Percentiles rank a stretch among this genome's conserved stretches.
phyloP scores from a whole-genome alignment of 306 rosid genomes.

The Prunus fruticosa region DNA sequence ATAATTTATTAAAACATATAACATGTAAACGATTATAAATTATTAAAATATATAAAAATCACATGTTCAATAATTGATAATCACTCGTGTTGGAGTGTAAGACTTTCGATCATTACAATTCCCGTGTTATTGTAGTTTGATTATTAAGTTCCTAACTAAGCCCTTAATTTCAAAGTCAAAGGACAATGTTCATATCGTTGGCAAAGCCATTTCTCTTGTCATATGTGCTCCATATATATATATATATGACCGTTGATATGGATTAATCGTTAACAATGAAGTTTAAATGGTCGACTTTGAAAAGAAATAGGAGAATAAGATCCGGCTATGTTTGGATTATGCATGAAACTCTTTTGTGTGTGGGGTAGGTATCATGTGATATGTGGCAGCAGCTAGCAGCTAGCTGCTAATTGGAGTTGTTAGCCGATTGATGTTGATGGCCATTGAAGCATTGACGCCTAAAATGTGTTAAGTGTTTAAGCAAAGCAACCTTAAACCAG shows the following conservation, averaged over 20 bases:
- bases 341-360: background rate
- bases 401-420: background rate
- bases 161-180: background rate
- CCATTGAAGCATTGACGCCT: slow-evolving; percentile 4
- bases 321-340: background rate
- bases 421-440: slow-evolving; percentile 3
- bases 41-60: background rate
- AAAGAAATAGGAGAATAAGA: background rate
- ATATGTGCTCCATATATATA: too few species aligned
- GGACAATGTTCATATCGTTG: background rate
- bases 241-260: background rate
- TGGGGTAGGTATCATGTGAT: background rate
- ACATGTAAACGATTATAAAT: background rate
- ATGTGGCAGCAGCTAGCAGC: slow-evolving; percentile 3
- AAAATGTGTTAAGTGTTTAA: background rate
- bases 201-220: background rate
- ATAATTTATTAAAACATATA: too few species aligned
- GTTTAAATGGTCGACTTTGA: background rate
- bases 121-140: too few species aligned
- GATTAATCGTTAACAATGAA: background rate
- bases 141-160: background rate
- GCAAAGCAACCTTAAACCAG: background rate
- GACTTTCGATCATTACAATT: background rate
- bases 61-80: background rate
- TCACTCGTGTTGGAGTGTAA: background rate